Base-by-base conservation (phyloP, 352 stramenopile genomes). In the Pythium insidiosum region DNA sequence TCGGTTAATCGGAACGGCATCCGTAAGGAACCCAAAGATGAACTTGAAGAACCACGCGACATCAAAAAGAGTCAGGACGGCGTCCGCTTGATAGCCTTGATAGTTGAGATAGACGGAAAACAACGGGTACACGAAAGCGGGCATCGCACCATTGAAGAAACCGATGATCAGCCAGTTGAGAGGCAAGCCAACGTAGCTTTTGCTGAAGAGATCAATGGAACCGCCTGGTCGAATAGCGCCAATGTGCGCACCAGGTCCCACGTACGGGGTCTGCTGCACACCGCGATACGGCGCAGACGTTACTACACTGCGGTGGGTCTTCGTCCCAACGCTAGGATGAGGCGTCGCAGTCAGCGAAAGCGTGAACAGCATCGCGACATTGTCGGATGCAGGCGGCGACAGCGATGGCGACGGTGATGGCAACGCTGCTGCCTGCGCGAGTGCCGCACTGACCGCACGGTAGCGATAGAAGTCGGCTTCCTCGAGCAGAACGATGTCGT, bases 141-240 rank as follows among this genome's bases (percentile, higher is more conserved):
- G 34, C 3, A 55, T 39, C 12, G 28, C 53, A 24, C 51, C 43
- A 7, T 59, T 56, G 34, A 66, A 40, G 31, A 66, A 53, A 15
- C 61, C 61, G 19, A 63, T 31, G 30, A 56, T 28, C 2, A n/a
- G n/a, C n/a, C n/a, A n/a, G n/a, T n/a, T n/a, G n/a, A n/a, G n/a
- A n/a, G n/a, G n/a, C n/a, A n/a, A 56, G 1, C 51, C 60, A 19
- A 58, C 34, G 23, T 58, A 53, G 37, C 61, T n/a, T 10, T 25
- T 38, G 24, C 29, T 51, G 26, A 59, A 53, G 18, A 59, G 51
- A 13, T 48, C 25, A 21, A 41, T 38, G 1, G 51, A 26, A 11
- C 51, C 51, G n/a, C 51, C 51, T 21, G 43, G 12, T 25, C 51
- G 51, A 31, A 59, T 43, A 7, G 43, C 51, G 21, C 44, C 44